These are phyloP conservation scores for Candida hungchunana DNA, from an alignment of 805 yeast species.

Conservation along the genomic window DNA sequence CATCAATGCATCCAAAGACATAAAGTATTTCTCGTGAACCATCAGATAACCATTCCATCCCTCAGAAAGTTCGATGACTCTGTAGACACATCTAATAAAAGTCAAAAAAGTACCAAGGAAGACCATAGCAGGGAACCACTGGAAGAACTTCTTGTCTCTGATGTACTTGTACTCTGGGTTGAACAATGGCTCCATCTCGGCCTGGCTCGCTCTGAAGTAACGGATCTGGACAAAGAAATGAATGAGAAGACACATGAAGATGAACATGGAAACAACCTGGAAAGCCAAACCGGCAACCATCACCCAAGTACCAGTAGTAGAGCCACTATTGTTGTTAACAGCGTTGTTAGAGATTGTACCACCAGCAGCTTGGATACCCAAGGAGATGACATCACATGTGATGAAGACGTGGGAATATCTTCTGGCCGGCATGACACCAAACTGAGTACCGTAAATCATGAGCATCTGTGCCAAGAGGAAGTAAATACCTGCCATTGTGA, in stretches of 20 bases:
- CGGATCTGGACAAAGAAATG: constrained; percentile 42
- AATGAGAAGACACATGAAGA: constrained; percentile 50
- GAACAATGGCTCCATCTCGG: constrained; percentile 30
- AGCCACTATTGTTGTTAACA: constrained; percentile 20
- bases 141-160: constrained; percentile 34
- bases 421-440: constrained; percentile 51
- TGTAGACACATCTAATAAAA: constrained; percentile 62
- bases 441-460: constrained; percentile 54
- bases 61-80: constrained; percentile 64
- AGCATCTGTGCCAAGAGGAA: constrained; percentile 63
- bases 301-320: constrained; percentile 51
- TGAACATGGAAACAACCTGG: constrained; percentile 67
- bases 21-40: constrained; percentile 51
- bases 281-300: constrained; percentile 78
- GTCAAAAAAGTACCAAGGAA: constrained; percentile 47
- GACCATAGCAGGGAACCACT: constrained; percentile 40
- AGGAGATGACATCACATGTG: constrained; percentile 57
- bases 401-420: constrained; percentile 63
- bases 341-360: constrained; percentile 57
- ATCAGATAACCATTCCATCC: constrained; percentile 71
- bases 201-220: constrained; percentile 22
- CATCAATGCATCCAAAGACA: constrained; percentile 60
- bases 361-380: constrained; percentile 68
- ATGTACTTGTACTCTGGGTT: constrained; percentile 30
- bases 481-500: constrained; percentile 81